Conservation (phyloP, 2,329 filamentous ascomycete species). For the Colletotrichum sp. region DNA sequence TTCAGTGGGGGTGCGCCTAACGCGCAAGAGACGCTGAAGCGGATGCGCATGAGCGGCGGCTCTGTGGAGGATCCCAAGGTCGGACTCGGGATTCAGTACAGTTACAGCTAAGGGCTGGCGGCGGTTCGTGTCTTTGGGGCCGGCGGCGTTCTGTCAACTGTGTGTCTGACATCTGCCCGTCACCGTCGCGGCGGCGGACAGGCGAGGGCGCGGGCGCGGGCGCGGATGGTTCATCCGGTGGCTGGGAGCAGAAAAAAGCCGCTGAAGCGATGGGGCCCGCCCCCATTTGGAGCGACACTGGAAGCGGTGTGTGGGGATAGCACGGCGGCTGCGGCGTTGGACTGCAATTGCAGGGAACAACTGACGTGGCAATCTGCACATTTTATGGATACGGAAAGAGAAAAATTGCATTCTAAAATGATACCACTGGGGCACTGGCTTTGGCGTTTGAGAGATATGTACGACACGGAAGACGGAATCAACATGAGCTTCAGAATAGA, state of each 20-base stretch:
- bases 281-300: background rate
- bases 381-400: background rate
- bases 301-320: conserved; percentile 21
- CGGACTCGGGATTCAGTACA: conserved; percentile 59
- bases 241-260: background rate
- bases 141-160: background rate
- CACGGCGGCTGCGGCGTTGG: conserved; percentile 16
- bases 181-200: background rate
- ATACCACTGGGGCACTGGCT: background rate
- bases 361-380: conserved; percentile 12
- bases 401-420: conserved; percentile 2
- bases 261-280: background rate
- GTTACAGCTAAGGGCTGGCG: conserved; percentile 22
- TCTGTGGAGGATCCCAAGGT: conserved; percentile 42
- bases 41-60: conserved; percentile 47
- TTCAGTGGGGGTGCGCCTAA: conserved; percentile 38
- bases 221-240: conserved; percentile 13
- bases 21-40: conserved; percentile 47
- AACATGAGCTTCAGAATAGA: background rate
- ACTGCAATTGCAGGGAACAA: conserved; percentile 11
- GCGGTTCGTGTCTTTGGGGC: background rate
- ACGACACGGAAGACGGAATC: background rate
- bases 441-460: background rate
- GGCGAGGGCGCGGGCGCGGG: background rate
- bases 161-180: background rate